phyloP scores from a whole-genome alignment of 2,329 filamentous ascomycete genomes.

The Rhynchosporium graminicola region DNA sequence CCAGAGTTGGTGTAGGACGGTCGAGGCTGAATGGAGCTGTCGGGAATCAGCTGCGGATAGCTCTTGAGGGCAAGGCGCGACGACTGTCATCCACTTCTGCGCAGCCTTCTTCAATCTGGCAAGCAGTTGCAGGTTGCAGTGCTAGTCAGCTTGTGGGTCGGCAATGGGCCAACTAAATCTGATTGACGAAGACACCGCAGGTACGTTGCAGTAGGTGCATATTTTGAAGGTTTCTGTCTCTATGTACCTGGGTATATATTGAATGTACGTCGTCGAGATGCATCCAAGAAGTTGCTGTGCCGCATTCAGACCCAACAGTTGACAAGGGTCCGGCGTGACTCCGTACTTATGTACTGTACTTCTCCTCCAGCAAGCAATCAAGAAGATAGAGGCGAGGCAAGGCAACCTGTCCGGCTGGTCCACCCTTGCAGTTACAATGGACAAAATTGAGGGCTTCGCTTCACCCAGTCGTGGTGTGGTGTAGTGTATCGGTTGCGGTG shows the following conservation, averaged over 20 bases:
- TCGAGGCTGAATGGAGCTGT: conserved; percentile 34
- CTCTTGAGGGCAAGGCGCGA: conserved; percentile 14
- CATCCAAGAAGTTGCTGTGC: conserved; percentile 8
- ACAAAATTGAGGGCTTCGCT: background rate
- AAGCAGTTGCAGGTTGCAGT: background rate
- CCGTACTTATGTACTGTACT: conserved; percentile 12
- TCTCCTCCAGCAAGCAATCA: conserved; percentile 21
- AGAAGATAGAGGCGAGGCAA: background rate
- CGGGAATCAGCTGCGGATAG: conserved; percentile 17
- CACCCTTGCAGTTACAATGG: conserved; percentile 16
- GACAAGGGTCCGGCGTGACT: conserved; percentile 10
- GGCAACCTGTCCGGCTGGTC: conserved; percentile 24
- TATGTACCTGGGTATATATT: conserved; percentile 3
- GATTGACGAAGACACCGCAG: conserved; percentile 22
- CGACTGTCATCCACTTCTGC: conserved; percentile 5
- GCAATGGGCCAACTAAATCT: conserved; percentile 19
- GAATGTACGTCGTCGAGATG: conserved; percentile 2
- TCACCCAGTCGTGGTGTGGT: background rate
- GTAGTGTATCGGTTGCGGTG: conserved; percentile 10
- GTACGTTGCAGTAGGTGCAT: conserved; percentile 23
- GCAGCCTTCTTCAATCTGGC: conserved; percentile 4
- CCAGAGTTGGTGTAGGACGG: conserved; percentile 32
- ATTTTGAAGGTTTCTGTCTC: conserved; percentile 14
- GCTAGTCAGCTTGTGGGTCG: conserved; percentile 9
- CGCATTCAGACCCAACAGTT: background rate